Percentiles rank a stretch among this genome's conserved stretches.
phyloP scores from a whole-genome alignment of 106 monocot genomes.

The Dendrobium chrysotoxum region DNA sequence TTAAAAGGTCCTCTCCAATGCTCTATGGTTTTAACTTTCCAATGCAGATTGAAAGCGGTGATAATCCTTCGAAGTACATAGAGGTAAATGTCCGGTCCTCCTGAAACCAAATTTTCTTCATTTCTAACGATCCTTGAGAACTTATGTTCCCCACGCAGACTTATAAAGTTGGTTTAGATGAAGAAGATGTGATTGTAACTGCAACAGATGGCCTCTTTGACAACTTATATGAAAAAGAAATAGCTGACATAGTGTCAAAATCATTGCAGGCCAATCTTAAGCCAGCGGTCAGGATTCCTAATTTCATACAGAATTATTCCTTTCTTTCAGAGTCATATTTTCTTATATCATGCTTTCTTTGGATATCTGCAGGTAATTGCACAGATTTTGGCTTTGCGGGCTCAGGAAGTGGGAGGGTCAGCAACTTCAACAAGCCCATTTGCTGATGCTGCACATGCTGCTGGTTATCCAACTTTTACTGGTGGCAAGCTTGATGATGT shows the following conservation, averaged over 20 bases:
- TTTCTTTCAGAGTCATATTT: background rate
- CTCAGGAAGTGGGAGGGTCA: conserved; percentile 77
- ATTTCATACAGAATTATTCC: background rate
- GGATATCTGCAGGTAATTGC: conserved; percentile 61
- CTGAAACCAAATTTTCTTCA: background rate
- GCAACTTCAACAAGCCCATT: conserved; percentile 60
- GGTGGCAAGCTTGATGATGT: conserved; percentile 99
- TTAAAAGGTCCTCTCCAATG: conserved; percentile 73
- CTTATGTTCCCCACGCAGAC: conserved; percentile 21
- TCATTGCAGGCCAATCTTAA: conserved; percentile 49
- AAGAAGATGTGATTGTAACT: conserved; percentile 75
- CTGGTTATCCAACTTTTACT: conserved; percentile 57
- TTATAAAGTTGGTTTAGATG: conserved; percentile 56
- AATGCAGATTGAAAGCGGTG: conserved; percentile 78
- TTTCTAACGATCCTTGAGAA: background rate
- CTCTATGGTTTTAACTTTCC: conserved; percentile 97
- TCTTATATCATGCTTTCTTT: background rate
- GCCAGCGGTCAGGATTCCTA: conserved; percentile 38
- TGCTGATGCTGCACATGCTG: conserved; percentile 74
- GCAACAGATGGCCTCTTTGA: conserved; percentile 96
- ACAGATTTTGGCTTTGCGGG: conserved; percentile 42
- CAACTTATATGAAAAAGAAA: conserved; percentile 79
- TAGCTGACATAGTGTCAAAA: conserved; percentile 51
- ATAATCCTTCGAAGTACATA: conserved; percentile 61
- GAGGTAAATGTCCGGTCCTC: conserved; percentile 32